phyloP scores from a whole-genome alignment of 345 rosid genomes.

The Eucalyptus erythrocorys region DNA sequence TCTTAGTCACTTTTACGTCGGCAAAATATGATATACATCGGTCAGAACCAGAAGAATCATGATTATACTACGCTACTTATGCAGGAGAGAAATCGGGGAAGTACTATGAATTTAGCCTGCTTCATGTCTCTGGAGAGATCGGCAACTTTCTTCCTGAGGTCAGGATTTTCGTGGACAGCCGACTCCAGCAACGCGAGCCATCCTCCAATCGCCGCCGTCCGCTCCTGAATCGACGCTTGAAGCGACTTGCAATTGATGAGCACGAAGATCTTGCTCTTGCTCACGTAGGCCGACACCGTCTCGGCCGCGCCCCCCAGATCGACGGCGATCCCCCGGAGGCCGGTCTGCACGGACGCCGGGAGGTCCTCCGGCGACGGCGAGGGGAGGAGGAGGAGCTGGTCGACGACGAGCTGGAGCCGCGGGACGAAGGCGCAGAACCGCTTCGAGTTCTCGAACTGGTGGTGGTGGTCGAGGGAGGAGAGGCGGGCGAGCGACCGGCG shows the following conservation, averaged over 20 bases:
- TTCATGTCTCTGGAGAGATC: slow-evolving; percentile 32
- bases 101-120: slow-evolving; percentile 14
- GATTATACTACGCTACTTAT: not conserved
- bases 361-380: not conserved
- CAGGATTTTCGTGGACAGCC: slow-evolving; percentile 5
- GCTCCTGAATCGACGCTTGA: slow-evolving; percentile 6
- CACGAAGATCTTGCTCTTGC: slow-evolving; percentile 22
- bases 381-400: slow-evolving; percentile 10
- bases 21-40: not conserved
- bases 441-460: slow-evolving; percentile 10
- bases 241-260: slow-evolving; percentile 18
- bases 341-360: slow-evolving; percentile 11
- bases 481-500: slow-evolving; percentile 8
- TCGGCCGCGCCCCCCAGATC: slow-evolving; percentile 13
- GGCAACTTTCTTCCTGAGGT: slow-evolving; percentile 17
- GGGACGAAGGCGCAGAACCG: slow-evolving; percentile 16
- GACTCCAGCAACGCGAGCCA: slow-evolving; percentile 26
- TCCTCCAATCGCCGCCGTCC: slow-evolving; percentile 9
- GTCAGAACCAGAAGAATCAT: not conserved
- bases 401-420: slow-evolving; percentile 12
- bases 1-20: not conserved
- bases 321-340: slow-evolving; percentile 18
- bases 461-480: slow-evolving; percentile 1
- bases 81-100: not conserved
- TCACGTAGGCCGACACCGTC: slow-evolving; percentile 7